Base-by-base conservation (phyloP, 2,329 filamentous ascomycete genomes). In the Phialophora chinensis region DNA sequence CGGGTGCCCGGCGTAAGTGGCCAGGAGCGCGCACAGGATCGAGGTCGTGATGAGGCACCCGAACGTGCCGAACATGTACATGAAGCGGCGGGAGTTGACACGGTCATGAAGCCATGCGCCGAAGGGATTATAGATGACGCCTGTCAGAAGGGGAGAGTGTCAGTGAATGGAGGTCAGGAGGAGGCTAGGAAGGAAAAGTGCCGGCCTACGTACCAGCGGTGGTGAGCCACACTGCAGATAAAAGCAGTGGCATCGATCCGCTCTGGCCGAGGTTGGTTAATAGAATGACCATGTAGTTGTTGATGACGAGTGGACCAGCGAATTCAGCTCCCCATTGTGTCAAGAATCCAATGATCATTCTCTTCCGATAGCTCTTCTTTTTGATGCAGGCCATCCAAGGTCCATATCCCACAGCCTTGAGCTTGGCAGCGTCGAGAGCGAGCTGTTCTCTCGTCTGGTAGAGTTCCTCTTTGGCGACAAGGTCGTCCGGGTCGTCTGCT, bases 271-370 rank as follows among this genome's bases (percentile, higher is more conserved):
- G 75, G 35, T 69, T 69, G 49, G 75, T 70, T 71, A 77, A 78
- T 60, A 80, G 73, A 49, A 80, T 73, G 60, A 78, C 79, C 4
- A 77, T 78, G 66, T 83, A 83, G 63, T 80, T 80, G 63, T 80
- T 70, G 62, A 85, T 84, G 17, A 85, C 81, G 0, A 85, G 75
- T 11, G 82, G 81, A 0, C 83, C 83, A n/a, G 79, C 81, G 71
- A 84, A 85, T 61, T 85, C 82, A 1, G 83, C 82, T 25, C 82
- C 83, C 81, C 82, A 85, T 69, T 84, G 83, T 0, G 82, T 85
- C 42, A 85, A 73, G 66, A 85, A 85, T 0, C 82, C 82, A 50
- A 85, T 82, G 1, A 79, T 76, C 81, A 85, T 83, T 0, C 83
- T 76, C 75, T 83, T 85, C 20, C 83, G 76, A 67, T 84, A 83